These are phyloP conservation scores for Aspergillus floridensis DNA, from an alignment of 2,329 filamentous ascomycete genomes.

Conservation along the genomic window DNA sequence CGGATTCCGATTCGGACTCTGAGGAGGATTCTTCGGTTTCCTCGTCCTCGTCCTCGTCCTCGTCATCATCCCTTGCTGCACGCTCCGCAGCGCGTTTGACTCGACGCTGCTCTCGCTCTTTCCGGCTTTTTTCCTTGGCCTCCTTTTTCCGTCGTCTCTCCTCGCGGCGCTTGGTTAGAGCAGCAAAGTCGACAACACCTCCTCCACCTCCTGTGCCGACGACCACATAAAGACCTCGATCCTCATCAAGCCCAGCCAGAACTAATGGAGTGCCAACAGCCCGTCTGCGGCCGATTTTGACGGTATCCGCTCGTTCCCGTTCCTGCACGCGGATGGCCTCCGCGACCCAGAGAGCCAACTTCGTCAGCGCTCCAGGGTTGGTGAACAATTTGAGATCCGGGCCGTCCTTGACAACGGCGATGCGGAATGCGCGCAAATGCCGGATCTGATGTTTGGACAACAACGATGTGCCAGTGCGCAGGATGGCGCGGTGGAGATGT, in stretches of 20 bases:
- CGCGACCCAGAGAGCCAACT: slow-evolving; percentile 89
- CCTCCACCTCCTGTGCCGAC: slow-evolving; percentile 89
- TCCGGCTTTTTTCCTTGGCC: slow-evolving; percentile 60
- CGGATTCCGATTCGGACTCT: slow-evolving; percentile 52
- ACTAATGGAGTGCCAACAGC: slow-evolving; percentile 74
- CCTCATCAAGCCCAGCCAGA: slow-evolving; percentile 84
- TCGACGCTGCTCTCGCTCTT: slow-evolving; percentile 62
- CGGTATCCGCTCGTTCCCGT: slow-evolving; percentile 71
- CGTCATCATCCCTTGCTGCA: slow-evolving; percentile 51
- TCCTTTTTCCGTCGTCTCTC: slow-evolving; percentile 62
- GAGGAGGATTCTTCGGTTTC: slow-evolving; percentile 54
- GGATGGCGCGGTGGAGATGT: slow-evolving; percentile 85
- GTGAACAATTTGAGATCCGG: slow-evolving; percentile 89
- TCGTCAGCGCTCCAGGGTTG: slow-evolving; percentile 87
- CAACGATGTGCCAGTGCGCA: slow-evolving; percentile 84
- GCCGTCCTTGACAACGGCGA: slow-evolving; percentile 93
- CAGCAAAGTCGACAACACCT: slow-evolving; percentile 64
- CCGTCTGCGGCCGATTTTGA: slow-evolving; percentile 44
- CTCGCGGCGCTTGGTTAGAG: slow-evolving; percentile 66
- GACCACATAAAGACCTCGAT: slow-evolving; percentile 81
- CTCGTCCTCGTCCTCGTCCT: slow-evolving; percentile 59
- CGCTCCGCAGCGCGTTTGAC: slow-evolving; percentile 55
- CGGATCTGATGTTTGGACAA: slow-evolving; percentile 93
- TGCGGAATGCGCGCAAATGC: slow-evolving; percentile 85
- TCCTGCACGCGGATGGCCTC: slow-evolving; percentile 91